Evolutionary conservation across 75 land plant species (phyloP).

Genomic region (Cupressus sempervirens): DNA sequence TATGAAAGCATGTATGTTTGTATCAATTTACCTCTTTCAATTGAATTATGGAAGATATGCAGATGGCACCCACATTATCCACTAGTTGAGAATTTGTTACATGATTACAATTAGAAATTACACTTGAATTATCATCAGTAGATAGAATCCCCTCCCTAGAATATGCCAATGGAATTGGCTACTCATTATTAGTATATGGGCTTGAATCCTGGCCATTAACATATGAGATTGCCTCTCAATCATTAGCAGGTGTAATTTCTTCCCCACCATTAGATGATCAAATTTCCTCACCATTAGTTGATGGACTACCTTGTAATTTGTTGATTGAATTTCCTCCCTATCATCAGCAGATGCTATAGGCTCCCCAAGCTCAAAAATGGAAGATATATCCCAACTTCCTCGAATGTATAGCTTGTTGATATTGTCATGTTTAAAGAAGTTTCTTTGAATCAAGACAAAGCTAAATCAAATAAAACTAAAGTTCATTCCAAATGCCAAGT

Average conservation of each 20-base stretch:
- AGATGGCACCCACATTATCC: conserved; percentile 32
- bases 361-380: conserved; percentile 52
- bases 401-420: neutral
- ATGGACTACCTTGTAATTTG: too few species aligned
- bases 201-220: neutral
- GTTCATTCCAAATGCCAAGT: neutral
- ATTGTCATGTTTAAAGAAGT: neutral
- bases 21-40: conserved; percentile 58
- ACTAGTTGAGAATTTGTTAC: conserved; percentile 30
- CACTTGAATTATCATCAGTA: conserved; percentile 26
- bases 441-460: neutral
- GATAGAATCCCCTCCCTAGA: neutral
- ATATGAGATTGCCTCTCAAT: neutral
- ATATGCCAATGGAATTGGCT: neutral
- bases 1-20: neutral
- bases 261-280: neutral
- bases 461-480: neutral
- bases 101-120: conserved; percentile 27
- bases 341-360: neutral
- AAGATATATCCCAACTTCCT: conserved; percentile 49
- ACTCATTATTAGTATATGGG: neutral
- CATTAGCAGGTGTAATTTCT: neutral
- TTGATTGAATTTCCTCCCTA: neutral
- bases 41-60: conserved; percentile 45
- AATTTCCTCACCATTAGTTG: neutral